Base-by-base conservation (phyloP, 495 filamentous ascomycete species). In the Podospora tetraspora region DNA sequence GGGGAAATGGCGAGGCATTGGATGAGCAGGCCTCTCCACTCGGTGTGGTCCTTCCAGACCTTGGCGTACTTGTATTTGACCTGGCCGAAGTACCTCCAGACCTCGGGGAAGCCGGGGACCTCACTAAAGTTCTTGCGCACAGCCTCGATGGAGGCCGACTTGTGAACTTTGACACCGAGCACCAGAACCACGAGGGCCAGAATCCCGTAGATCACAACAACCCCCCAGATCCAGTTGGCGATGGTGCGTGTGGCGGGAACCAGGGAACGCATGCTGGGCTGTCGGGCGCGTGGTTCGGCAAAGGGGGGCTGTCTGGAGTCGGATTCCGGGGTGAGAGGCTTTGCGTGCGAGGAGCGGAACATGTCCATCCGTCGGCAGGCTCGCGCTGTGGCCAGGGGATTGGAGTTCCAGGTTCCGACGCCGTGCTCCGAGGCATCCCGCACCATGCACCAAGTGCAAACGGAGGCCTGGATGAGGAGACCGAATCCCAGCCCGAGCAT, bases 391-490 rank as follows among this genome's bases (percentile, higher is more conserved):
- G 65, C 65, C 29, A 66, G 65, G 12, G 65, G 65, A 22, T 66
- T 66, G 16, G 62, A 24, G 62, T 32, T 64, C 62, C 62, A 64
- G 1, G 62, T 52, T 9, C 32, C 62, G 8, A 64, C 30, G 34
- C 37, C 62, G 19, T 8, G 56, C 25, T 59, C 24, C 52, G 10
- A 58, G 2, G 21, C 19, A 16, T 66, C 57, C 5, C 27, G 59
- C 3, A 66, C 21, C 21, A 66, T 30, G 60, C 65, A 66, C 65
- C 65, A 66, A 10, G 65, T 66, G n/a, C 22, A 61, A 11, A 66
- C 32, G 57, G 34, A 22, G 19, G 57, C 29, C 29, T 66, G 65
- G 7, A 66, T 22, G 2, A 66, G 34, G 7, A 66, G 65, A 24
- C 65, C 65, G 11, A 24, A 6, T 2, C 65, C 65, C 10, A 66